Evolutionary conservation across 2,329 filamentous ascomycete genomes (phyloP).

Genomic region (Claviceps quebecensis): DNA sequence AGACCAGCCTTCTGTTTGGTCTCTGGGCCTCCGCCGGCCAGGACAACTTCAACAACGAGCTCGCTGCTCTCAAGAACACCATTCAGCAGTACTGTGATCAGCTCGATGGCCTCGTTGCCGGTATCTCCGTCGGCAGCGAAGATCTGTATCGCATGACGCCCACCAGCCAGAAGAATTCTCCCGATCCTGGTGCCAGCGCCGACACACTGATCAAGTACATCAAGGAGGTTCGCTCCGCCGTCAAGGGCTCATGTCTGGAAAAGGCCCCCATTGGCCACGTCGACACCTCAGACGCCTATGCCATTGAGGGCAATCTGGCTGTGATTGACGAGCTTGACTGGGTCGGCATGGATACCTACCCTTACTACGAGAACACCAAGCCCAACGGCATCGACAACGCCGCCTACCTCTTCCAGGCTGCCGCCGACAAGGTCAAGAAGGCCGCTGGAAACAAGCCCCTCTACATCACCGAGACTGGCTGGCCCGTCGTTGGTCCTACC

Average conservation of each 20-base stretch:
- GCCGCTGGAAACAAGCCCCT: constrained; percentile 54
- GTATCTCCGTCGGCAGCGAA: constrained; percentile 77
- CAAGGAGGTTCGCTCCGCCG: constrained; percentile 46
- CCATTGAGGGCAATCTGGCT: constrained; percentile 55
- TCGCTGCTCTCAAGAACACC: constrained; percentile 55
- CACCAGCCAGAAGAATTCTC: constrained; percentile 49
- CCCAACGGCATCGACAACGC: constrained; percentile 51
- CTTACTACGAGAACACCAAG: constrained; percentile 62
- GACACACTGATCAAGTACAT: constrained; percentile 55
- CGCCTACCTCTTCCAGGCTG: constrained; percentile 52
- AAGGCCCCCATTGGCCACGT: constrained; percentile 61
- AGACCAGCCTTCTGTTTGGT: constrained; percentile 67
- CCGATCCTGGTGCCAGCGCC: constrained; percentile 49
- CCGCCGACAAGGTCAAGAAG: constrained; percentile 43
- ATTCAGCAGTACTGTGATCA: constrained; percentile 52
- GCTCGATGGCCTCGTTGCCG: constrained; percentile 55
- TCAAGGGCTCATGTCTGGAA: constrained; percentile 47
- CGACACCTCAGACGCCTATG: constrained; percentile 76
- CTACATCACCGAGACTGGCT: constrained; percentile 83
- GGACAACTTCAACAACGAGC: constrained; percentile 53
- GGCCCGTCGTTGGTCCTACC: constrained; percentile 58
- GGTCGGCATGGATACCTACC: constrained; percentile 76
- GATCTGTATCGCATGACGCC: constrained; percentile 70
- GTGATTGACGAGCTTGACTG: constrained; percentile 62
- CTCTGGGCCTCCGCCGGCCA: constrained; percentile 66